phyloP scores from a whole-genome alignment of 768 basidiomycete species.

The Termitomyces heimii region DNA sequence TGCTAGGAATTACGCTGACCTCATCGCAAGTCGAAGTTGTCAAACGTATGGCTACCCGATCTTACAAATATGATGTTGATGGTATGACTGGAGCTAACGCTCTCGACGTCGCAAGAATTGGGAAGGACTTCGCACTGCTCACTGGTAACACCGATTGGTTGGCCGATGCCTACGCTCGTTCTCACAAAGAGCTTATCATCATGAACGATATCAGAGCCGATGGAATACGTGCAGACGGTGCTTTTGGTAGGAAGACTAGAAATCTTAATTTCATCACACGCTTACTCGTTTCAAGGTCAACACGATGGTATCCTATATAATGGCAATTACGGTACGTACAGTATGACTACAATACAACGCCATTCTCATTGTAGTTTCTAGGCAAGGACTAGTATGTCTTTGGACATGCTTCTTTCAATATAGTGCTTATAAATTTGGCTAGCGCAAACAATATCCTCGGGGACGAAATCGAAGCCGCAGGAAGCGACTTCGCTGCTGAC shows the following conservation, averaged over 20 bases:
- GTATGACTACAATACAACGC: background rate
- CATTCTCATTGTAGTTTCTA: slow-evolving; percentile 16
- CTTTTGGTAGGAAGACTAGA: slow-evolving; percentile 30
- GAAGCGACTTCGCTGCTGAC: slow-evolving; percentile 50
- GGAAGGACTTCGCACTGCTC: slow-evolving; percentile 46
- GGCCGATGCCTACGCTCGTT: slow-evolving; percentile 41
- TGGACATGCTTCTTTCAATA: background rate
- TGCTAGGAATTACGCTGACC: slow-evolving; percentile 32
- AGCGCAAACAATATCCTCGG: slow-evolving; percentile 59
- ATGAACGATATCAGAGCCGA: slow-evolving; percentile 44
- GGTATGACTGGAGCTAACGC: slow-evolving; percentile 50
- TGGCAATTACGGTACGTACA: slow-evolving; percentile 57
- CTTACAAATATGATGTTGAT: slow-evolving; percentile 36
- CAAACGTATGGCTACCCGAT: slow-evolving; percentile 33
- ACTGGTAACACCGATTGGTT: slow-evolving; percentile 38
- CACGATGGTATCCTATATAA: slow-evolving; percentile 64
- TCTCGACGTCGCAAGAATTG: slow-evolving; percentile 55
- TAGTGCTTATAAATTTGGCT: background rate
- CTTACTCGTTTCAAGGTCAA: slow-evolving; percentile 28
- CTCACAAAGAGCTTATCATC: slow-evolving; percentile 53
- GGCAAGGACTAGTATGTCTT: slow-evolving; percentile 40
- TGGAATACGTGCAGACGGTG: slow-evolving; percentile 53
- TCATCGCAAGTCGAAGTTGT: slow-evolving; percentile 27
- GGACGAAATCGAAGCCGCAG: slow-evolving; percentile 54
- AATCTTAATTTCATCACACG: background rate